Conservation (phyloP, 208 protist species). For the Sergeia podlipaevii region DNA sequence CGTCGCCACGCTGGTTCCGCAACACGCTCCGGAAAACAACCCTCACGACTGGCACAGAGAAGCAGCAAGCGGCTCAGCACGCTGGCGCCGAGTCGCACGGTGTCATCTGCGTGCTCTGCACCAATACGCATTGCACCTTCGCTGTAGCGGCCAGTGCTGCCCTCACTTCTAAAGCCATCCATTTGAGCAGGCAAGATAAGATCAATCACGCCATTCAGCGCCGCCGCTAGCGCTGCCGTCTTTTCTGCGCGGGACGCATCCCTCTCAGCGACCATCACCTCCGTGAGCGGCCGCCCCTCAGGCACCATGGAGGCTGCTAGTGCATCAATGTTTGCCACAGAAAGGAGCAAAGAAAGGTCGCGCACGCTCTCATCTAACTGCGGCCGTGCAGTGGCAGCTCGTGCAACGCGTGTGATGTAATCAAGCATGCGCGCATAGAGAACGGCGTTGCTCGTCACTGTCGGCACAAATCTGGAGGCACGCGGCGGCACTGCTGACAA, state of each 20-base stretch:
- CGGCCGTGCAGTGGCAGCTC: slow-evolving; percentile 4
- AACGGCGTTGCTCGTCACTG: slow-evolving; percentile 24
- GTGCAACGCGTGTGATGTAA: slow-evolving; percentile 17
- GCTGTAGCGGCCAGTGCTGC: slow-evolving; percentile 1
- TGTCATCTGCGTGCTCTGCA: slow-evolving; percentile 17
- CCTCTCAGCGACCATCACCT: slow-evolving; percentile 40
- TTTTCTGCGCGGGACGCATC: slow-evolving; percentile 21
- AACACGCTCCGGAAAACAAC: slow-evolving; percentile 17
- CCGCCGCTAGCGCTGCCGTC: slow-evolving; percentile 17
- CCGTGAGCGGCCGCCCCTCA: slow-evolving; percentile 15
- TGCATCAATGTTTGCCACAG: slow-evolving; percentile 36
- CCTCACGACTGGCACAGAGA: slow-evolving; percentile 25
- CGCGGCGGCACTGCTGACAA: not conserved
- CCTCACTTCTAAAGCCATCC: slow-evolving; percentile 3
- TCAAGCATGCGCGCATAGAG: slow-evolving; percentile 44
- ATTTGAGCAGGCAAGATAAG: slow-evolving; percentile 19
- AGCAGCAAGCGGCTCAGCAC: slow-evolving; percentile 20
- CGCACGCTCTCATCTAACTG: slow-evolving; percentile 19
- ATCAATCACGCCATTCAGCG: slow-evolving; percentile 27
- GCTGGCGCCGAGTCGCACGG: slow-evolving; percentile 13
- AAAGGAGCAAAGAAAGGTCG: slow-evolving; percentile 29
- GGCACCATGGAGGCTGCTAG: slow-evolving; percentile 61
- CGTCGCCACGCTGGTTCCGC: slow-evolving; percentile 51
- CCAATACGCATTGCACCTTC: not conserved
- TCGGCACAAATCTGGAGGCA: slow-evolving; percentile 12